Evolutionary conservation across 176 grass and related monocot genomes (phyloP).

Genomic region (Hsuehochloa calcarea): DNA sequence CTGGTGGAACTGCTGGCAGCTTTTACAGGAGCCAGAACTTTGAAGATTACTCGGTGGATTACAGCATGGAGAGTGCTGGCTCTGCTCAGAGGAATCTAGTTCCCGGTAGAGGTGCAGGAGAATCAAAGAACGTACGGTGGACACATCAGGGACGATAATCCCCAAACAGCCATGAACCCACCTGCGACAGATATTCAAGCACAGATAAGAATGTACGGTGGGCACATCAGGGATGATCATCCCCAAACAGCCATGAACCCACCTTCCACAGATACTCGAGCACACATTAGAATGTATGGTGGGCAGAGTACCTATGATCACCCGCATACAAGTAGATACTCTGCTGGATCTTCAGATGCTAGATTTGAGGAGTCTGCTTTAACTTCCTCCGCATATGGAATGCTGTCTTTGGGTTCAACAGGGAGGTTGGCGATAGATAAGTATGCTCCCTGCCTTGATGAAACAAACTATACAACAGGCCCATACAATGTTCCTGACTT

Average conservation of each 20-base stretch:
- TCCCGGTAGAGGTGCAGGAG: background rate
- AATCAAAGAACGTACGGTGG: constrained; percentile 2
- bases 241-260: background rate
- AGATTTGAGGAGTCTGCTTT: constrained; percentile 9
- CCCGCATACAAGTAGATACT: background rate
- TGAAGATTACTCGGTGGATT: background rate
- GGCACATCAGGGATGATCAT: constrained; percentile 25
- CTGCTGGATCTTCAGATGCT: background rate
- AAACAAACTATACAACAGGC: constrained; percentile 43
- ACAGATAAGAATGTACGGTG: constrained; percentile 34
- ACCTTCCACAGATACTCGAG: constrained; percentile 18
- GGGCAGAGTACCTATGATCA: constrained; percentile 9
- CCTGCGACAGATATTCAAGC: constrained; percentile 13
- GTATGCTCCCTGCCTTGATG: constrained; percentile 46
- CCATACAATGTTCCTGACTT: constrained; percentile 26
- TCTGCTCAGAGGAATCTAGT: background rate
- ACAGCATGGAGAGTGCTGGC: background rate
- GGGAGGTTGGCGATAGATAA: constrained; percentile 30
- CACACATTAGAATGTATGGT: constrained; percentile 36
- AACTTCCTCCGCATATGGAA: constrained; percentile 34
- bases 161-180: background rate
- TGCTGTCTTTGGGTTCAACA: constrained; percentile 26
- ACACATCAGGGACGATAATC: background rate
- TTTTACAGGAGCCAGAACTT: constrained; percentile 5
- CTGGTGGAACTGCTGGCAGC: constrained; percentile 15